phyloP scores from a whole-genome alignment of 164 flowering plant genomes.

The Dillenia suffruticosa region DNA sequence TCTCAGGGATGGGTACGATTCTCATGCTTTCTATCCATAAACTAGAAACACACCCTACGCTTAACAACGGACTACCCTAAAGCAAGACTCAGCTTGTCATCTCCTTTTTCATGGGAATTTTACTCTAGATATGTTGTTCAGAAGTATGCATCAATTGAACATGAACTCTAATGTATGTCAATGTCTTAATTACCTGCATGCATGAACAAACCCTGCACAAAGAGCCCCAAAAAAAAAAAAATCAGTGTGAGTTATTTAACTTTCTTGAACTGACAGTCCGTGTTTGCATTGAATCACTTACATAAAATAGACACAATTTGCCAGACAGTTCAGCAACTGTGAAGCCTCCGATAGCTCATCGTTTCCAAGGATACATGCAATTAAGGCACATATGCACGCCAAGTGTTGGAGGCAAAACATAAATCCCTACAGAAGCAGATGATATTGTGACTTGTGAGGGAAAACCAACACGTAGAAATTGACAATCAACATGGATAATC shows the following conservation, averaged over 20 bases:
- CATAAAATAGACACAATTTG: slow-evolving; percentile 54
- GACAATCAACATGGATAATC: no score
- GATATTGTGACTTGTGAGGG: no score
- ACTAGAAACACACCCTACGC: no score
- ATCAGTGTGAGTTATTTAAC: neutral
- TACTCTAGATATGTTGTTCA: no score
- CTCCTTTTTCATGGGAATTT: no score
- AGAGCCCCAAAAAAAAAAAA: slow-evolving; percentile 6
- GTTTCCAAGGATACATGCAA: slow-evolving; percentile 46
- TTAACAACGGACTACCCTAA: no score
- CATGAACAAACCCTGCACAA: slow-evolving; percentile 62
- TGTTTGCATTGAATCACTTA: slow-evolving; percentile 18
- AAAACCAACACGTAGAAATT: no score
- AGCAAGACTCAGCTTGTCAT: no score
- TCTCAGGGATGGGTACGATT: no score
- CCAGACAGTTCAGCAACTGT: slow-evolving; percentile 36
- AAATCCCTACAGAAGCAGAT: slow-evolving; percentile 39
- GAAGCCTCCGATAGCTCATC: slow-evolving; percentile 44
- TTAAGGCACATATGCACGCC: slow-evolving; percentile 54
- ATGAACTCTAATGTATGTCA: no score
- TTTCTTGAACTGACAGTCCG: neutral
- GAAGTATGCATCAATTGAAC: no score
- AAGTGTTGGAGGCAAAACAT: slow-evolving; percentile 74
- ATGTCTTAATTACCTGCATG: slow-evolving; percentile 45
- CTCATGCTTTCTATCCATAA: no score